Conservation (phyloP, 2,329 filamentous ascomycete genomes). For the Cadophora gregata region DNA sequence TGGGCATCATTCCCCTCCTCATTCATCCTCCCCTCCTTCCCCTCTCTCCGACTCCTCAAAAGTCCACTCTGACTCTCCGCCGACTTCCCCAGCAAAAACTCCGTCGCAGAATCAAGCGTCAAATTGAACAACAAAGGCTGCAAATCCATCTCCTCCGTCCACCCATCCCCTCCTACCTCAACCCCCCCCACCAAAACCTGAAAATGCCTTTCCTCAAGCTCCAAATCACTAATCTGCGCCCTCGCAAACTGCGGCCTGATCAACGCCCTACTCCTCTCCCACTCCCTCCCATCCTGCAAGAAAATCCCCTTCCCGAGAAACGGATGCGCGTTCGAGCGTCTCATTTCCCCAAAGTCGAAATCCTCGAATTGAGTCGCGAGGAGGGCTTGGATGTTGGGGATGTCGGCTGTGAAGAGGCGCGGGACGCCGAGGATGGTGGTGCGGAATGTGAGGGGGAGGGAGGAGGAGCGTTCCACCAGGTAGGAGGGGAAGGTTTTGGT, state of each 20-base stretch:
- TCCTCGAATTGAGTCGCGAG: conserved; percentile 34
- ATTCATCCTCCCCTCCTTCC: too few relatives aligned
- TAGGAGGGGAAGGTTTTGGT: conserved; percentile 8
- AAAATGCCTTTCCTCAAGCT: conserved; percentile 12
- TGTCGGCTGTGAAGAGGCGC: conserved; percentile 28
- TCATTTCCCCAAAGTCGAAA: conserved; percentile 22
- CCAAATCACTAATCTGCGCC: conserved; percentile 8
- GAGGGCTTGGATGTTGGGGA: conserved; percentile 34
- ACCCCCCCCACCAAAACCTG: not conserved
- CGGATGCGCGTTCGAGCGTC: not conserved
- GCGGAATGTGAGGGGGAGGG: conserved; percentile 6
- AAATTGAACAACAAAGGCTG: conserved; percentile 2
- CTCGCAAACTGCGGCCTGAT: conserved; percentile 15
- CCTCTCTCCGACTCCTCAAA: not conserved
- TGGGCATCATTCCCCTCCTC: not conserved
- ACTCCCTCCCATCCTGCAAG: conserved; percentile 6
- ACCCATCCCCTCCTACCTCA: not conserved
- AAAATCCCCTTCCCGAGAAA: conserved; percentile 13
- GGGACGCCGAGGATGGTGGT: conserved; percentile 2
- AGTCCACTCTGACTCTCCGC: not conserved
- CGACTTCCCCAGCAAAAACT: conserved; percentile 12
- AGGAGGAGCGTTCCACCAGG: not conserved
- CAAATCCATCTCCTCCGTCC: conserved; percentile 4
- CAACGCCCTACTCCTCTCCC: conserved; percentile 11
- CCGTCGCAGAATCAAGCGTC: conserved; percentile 16